Evolutionary conservation across 2,329 filamentous ascomycete genomes (phyloP), one percentile per base, ranked within the genome.

Genomic region (Venturia effusa): DNA sequence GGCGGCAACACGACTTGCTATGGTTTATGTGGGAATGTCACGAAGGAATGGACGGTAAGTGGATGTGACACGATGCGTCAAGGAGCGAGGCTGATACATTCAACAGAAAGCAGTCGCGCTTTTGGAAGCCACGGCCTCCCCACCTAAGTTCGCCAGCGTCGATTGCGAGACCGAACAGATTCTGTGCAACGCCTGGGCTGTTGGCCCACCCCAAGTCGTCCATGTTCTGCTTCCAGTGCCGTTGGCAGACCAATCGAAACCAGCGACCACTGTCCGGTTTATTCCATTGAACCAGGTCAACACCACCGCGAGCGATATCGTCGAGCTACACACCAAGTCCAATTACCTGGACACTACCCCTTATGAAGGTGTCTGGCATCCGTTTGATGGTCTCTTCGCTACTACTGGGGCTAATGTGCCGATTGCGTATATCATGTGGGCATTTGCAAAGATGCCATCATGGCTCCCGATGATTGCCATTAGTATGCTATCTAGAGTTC

Each of bases 1-100:
- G 89, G 89, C 64, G 81, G 88, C 69, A 92, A 92, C 80, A 88
- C 86, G 78, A 91, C 89, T 39, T 93, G 89, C 78, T 87, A 82
- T 72, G 89, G 88, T 69, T 80, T 83, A 71, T 93, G 89, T 75
- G 80, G 72, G 51, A 79, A 78, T 66, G 76, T 87, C 62, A 88
- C 90, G 70, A 77, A 78, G 64, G 88, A 87, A 30, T 81, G 78
- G 77, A 80, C 81, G 69, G 78, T 80, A 72, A 66, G 75, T 67
- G 66, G 69, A 22, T 62, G 68, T 3, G 15, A 60, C 40, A n/a
- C 17, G 22, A 57, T 41, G 24, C 24, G 17, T 43, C 17, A 37
- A 37, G 57, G 40, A 32, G 24, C 19, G 59, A 59, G 4, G 59
- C 67, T 70, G 40, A 68, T 65, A 43, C 30, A 13, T n/a, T 39